phyloP scores from a whole-genome alignment of 208 protist species.

The Leishmania lainsoni region DNA sequence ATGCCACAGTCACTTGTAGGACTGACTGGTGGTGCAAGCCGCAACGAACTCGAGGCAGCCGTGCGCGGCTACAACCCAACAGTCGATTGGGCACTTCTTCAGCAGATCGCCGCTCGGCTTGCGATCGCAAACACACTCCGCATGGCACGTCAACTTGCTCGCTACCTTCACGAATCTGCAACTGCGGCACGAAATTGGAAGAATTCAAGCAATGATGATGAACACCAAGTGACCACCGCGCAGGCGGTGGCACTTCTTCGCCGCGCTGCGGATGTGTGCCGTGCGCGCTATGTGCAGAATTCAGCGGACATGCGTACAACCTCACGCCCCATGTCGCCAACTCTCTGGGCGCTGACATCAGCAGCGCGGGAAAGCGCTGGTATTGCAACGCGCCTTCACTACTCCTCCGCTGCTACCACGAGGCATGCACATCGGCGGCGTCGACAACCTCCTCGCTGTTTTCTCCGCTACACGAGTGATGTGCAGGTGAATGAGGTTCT shows the following conservation, averaged over 20 bases:
- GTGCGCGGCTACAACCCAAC: slow-evolving; percentile 46
- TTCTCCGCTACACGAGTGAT: slow-evolving; percentile 48
- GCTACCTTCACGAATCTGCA: slow-evolving; percentile 31
- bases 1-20: neutral
- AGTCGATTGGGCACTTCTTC: slow-evolving; percentile 37
- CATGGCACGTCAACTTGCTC: slow-evolving; percentile 30
- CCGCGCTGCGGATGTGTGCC: slow-evolving; percentile 19
- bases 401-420: neutral
- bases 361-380: slow-evolving; percentile 26
- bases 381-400: slow-evolving; percentile 18
- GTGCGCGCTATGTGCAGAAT: slow-evolving; percentile 3
- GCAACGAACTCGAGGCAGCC: slow-evolving; percentile 20
- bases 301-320: neutral
- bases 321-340: neutral
- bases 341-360: slow-evolving; percentile 20
- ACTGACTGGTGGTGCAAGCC: neutral
- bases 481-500: slow-evolving; percentile 75
- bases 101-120: slow-evolving; percentile 34
- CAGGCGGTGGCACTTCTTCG: slow-evolving; percentile 21
- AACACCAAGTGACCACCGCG: neutral
- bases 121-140: slow-evolving; percentile 33
- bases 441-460: slow-evolving; percentile 21
- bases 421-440: slow-evolving; percentile 11
- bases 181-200: neutral
- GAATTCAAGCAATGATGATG: neutral